Percentiles rank a stretch among this genome's conserved stretches.
phyloP scores from a whole-genome alignment of 2,329 filamentous ascomycete species.

The Fusarium hainanense region DNA sequence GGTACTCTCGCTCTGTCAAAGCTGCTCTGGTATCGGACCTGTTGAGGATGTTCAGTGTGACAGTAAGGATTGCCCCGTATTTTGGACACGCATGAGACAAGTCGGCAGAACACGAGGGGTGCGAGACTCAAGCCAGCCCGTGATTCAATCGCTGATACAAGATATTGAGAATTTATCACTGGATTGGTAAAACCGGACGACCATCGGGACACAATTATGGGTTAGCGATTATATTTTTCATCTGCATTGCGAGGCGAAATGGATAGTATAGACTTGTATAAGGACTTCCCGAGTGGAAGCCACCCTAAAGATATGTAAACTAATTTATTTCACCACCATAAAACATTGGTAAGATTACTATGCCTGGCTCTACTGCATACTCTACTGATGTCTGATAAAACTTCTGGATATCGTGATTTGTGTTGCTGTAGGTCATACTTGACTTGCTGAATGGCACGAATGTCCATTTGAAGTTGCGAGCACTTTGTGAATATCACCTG shows the following conservation, averaged over 20 bases:
- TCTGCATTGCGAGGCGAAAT: conserved; percentile 14
- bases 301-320: background rate
- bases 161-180: conserved; percentile 44
- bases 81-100: conserved; percentile 80
- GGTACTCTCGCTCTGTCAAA: conserved; percentile 78
- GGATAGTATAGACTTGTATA: background rate
- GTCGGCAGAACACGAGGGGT: conserved; percentile 58
- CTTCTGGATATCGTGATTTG: too few relatives aligned
- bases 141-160: conserved; percentile 49
- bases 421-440: too few relatives aligned
- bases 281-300: background rate
- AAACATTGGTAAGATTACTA: background rate
- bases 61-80: conserved; percentile 91
- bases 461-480: background rate
- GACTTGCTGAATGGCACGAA: background rate
- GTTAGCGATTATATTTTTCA: background rate
- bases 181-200: conserved; percentile 50
- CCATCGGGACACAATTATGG: background rate
- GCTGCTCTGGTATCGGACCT: conserved; percentile 78
- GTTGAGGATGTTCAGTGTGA: conserved; percentile 86
- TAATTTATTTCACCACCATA: background rate
- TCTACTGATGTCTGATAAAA: background rate
- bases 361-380: background rate
- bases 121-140: conserved; percentile 48
- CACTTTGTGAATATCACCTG: background rate